These are phyloP conservation scores for Coleophoma cylindrospora DNA, from an alignment of 2,329 filamentous ascomycete species.

Conservation along the genomic window DNA sequence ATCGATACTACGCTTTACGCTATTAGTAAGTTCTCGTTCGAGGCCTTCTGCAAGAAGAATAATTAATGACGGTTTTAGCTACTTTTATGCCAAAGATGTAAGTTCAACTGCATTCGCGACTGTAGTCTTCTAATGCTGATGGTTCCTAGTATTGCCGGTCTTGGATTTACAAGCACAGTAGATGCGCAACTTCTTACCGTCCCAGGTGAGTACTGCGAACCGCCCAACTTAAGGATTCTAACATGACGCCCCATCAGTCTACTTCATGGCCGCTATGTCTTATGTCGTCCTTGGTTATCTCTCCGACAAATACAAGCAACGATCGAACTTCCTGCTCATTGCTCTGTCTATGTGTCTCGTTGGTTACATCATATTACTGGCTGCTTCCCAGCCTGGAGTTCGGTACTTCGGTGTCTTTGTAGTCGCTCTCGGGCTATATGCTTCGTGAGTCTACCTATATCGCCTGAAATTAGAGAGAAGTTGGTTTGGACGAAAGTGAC, in stretches of 20 bases:
- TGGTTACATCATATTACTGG: slow-evolving; percentile 2
- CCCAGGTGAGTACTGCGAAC: background rate
- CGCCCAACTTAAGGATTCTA: background rate
- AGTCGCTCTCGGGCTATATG: slow-evolving; percentile 1
- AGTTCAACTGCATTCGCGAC: background rate
- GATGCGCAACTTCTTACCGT: slow-evolving; percentile 1
- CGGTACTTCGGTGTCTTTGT: slow-evolving; percentile 2
- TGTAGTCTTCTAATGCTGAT: background rate
- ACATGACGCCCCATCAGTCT: background rate
- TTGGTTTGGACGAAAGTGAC: too few species aligned
- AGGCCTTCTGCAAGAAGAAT: background rate
- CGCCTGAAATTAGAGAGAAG: background rate
- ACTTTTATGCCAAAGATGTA: slow-evolving; percentile 3
- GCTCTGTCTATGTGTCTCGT: background rate
- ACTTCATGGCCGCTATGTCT: slow-evolving; percentile 1
- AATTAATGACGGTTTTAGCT: background rate
- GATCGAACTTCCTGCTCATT: slow-evolving; percentile 1
- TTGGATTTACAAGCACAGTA: slow-evolving; percentile 3
- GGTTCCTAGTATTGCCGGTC: background rate
- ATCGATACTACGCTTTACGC: slow-evolving; percentile 3
- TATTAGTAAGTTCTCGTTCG: background rate
- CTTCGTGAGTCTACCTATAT: background rate
- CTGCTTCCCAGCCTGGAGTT: background rate
- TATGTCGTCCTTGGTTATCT: background rate
- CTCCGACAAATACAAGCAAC: slow-evolving; percentile 1